Base-by-base conservation (phyloP, 192 early-diverging fungal genomes). In the Entomortierella beljakovae region DNA sequence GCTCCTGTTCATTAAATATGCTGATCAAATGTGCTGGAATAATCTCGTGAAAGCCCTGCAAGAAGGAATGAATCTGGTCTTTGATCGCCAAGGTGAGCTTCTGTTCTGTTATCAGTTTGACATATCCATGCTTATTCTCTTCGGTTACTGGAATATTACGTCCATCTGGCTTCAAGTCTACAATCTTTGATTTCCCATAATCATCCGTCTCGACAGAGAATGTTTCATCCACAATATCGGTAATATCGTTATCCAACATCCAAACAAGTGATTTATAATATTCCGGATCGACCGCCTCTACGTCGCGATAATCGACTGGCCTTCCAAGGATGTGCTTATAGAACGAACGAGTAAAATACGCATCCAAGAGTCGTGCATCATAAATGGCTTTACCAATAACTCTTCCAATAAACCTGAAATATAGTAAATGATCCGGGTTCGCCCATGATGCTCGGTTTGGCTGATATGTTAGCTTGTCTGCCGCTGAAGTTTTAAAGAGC, bases 321-420 rank as follows among this genome's bases (percentile, higher is more conserved):
- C 91, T 92, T 32, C 91, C 93, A 13, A 99, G 85, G 40, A 99
- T 97, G 76, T 94, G 92, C 81, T 99, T 99, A 88, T 99, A 99
- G 89, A 99, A 99, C 23, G 96, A 98, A 56, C 96, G 86, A 16
- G 96, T 99, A 76, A 99, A 99, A 82, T 98, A 98, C 22, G 93
- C 93, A 77, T 99, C 97, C 68, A 99, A 80, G 60, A 96, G 85
- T 22, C 95, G 87, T 49, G 95, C 96, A 82, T 99, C 96, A 55
- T 94, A 98, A 63, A 99, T 98, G 15, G 97, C 97, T 84, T 98
- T 98, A 50, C 96, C 97, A 57, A 99, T 97, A 38, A 99, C 92
- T 68, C 97, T 91, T 25, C 97, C 97, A 38, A 99, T 94, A 91
- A 99, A 99, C 82, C 93, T 94, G 85, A 99, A 98, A 86, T 94